Percentiles rank a stretch among this genome's conserved stretches.
phyloP scores from a whole-genome alignment of 1,139 yeast genomes.

The Saccharomyces hybrid region DNA sequence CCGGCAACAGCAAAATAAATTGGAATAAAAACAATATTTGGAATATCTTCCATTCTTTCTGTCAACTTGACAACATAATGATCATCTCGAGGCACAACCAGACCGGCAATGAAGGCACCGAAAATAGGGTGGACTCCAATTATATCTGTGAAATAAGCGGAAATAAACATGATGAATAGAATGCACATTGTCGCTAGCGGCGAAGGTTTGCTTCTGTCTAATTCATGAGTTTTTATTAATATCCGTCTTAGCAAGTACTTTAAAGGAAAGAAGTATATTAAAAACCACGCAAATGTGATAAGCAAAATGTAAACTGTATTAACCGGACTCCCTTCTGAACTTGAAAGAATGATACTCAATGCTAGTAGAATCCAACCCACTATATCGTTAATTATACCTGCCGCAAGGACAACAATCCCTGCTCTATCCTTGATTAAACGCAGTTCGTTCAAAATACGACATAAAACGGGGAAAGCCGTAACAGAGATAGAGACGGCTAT shows the following conservation, averaged over 20 bases:
- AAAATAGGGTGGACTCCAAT: constrained; percentile 78
- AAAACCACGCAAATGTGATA: constrained; percentile 58
- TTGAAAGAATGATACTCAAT: constrained; percentile 64
- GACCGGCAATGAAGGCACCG: constrained; percentile 73
- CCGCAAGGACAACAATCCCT: constrained; percentile 72
- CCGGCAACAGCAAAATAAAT: constrained; percentile 77
- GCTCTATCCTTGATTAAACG: constrained; percentile 63
- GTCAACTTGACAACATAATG: constrained; percentile 62
- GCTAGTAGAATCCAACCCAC: constrained; percentile 80
- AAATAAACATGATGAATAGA: constrained; percentile 47
- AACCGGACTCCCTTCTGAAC: constrained; percentile 54
- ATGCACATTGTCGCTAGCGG: constrained; percentile 53
- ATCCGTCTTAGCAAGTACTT: constrained; percentile 37
- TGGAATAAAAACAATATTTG: constrained; percentile 62
- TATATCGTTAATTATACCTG: constrained; percentile 72
- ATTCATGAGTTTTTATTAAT: constrained; percentile 37
- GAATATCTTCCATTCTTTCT: constrained; percentile 69
- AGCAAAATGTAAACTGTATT: constrained; percentile 61
- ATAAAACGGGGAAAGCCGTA: constrained; percentile 78
- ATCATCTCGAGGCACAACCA: constrained; percentile 69
- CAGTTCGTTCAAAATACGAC: constrained; percentile 66
- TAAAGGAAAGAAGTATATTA: constrained; percentile 46
- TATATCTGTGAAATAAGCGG: constrained; percentile 71
- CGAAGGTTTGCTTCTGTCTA: constrained; percentile 51
- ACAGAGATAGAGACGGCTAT: constrained; percentile 75